Conservation (phyloP, 2,329 filamentous ascomycete species). For the Aspergillus sergii region DNA sequence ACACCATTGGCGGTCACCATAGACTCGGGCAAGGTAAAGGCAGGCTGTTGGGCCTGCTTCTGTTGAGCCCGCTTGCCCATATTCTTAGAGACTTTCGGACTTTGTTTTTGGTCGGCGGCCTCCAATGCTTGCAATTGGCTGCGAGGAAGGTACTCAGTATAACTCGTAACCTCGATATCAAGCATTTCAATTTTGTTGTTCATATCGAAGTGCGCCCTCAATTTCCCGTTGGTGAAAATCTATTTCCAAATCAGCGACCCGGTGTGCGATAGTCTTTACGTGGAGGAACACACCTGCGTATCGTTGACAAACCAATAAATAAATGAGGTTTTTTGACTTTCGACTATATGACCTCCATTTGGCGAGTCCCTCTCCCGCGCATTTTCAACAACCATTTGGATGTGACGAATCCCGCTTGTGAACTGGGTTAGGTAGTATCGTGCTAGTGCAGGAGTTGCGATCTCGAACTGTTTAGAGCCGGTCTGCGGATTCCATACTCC, state of each 20-base stretch:
- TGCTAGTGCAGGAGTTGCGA: constrained; percentile 76
- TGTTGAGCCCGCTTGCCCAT: constrained; percentile 54
- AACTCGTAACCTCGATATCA: constrained; percentile 74
- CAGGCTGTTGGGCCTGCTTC: constrained; percentile 47
- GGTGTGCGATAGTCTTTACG: neutral
- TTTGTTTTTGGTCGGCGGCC: constrained; percentile 59
- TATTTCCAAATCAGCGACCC: constrained; percentile 36
- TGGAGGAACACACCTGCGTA: constrained; percentile 67
- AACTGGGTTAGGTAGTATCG: constrained; percentile 91
- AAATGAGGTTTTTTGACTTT: constrained; percentile 75
- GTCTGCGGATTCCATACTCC: constrained; percentile 59
- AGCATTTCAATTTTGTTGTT: constrained; percentile 82
- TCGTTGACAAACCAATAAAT: constrained; percentile 88
- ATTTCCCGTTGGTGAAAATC: constrained; percentile 74
- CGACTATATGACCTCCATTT: constrained; percentile 71
- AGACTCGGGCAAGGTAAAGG: constrained; percentile 48
- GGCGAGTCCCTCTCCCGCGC: constrained; percentile 59
- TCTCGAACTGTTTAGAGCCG: constrained; percentile 81
- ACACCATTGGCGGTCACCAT: constrained; percentile 56
- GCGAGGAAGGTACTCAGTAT: constrained; percentile 83
- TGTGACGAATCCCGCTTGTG: constrained; percentile 78
- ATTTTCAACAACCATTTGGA: constrained; percentile 82
- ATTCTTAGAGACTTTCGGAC: constrained; percentile 62
- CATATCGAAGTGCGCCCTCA: constrained; percentile 77
- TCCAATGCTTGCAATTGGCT: constrained; percentile 55